phyloP scores from a whole-genome alignment of 495 filamentous ascomycete species.

The Penicillium longicatenatum region DNA sequence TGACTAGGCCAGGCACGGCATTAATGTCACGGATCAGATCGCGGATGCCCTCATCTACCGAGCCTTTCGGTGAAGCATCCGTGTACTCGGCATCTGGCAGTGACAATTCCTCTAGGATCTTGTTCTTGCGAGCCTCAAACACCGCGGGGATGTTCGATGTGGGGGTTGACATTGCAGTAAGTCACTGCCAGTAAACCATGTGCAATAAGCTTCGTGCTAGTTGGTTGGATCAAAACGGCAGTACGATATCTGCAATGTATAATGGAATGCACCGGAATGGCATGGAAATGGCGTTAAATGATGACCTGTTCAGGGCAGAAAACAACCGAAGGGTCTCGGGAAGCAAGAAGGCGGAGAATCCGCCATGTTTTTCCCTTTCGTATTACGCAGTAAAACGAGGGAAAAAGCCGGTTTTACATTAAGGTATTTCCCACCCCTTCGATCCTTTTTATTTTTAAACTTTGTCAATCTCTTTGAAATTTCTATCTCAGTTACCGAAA shows the following conservation, averaged over 20 bases:
- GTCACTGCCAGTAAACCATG: too few relatives aligned
- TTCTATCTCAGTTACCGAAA: neutral
- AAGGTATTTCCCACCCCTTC: constrained; percentile 8
- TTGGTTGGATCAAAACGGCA: constrained; percentile 13
- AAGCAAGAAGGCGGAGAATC: constrained; percentile 19
- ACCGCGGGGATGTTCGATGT: constrained; percentile 26
- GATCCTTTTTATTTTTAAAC: constrained; percentile 11
- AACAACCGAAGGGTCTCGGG: constrained; percentile 1
- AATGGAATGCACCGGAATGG: neutral
- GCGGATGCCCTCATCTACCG: constrained; percentile 74
- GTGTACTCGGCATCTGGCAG: constrained; percentile 66
- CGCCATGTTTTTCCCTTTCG: constrained; percentile 1
- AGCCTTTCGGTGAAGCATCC: constrained; percentile 84
- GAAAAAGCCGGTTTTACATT: constrained; percentile 19
- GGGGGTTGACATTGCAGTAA: neutral
- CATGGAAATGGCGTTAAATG: neutral
- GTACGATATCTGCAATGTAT: neutral
- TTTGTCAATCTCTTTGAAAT: constrained; percentile 2
- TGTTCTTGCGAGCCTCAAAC: constrained; percentile 63
- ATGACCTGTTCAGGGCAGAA: neutral
- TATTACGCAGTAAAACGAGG: constrained; percentile 17
- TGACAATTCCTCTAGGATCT: constrained; percentile 65
- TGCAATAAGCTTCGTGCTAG: neutral
- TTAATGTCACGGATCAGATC: constrained; percentile 78
- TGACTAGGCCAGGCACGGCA: constrained; percentile 68